These are phyloP conservation scores for Euptelea pleiosperma DNA, from an alignment of 164 flowering plant species.

Conservation along the genomic window DNA sequence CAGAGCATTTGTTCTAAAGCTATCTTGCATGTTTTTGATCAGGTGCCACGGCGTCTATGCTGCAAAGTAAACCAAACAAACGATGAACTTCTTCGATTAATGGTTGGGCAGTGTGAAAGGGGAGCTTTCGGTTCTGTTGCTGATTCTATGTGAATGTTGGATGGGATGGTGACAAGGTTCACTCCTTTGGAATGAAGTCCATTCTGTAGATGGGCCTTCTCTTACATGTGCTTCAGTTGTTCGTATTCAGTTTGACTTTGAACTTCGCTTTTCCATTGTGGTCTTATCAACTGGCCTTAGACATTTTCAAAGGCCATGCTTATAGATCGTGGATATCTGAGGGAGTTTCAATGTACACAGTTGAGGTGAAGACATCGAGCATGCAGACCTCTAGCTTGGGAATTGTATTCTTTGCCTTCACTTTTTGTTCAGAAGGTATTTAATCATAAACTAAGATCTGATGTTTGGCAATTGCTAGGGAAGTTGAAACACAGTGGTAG, in stretches of 20 bases:
- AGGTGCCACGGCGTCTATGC: slow-evolving; percentile 56
- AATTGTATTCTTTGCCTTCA: slow-evolving; percentile 31
- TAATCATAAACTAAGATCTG: slow-evolving; percentile 24
- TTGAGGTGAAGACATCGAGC: slow-evolving; percentile 18
- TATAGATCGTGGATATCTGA: slow-evolving; percentile 9
- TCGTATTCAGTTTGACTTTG: slow-evolving; percentile 6
- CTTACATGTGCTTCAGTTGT: slow-evolving; percentile 3
- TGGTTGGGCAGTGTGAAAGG: slow-evolving; percentile 48
- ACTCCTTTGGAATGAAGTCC: neutral
- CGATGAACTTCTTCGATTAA: slow-evolving; percentile 31
- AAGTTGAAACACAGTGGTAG: slow-evolving; percentile 8
- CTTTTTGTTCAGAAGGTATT: slow-evolving; percentile 32
- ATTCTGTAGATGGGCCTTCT: slow-evolving; percentile 4
- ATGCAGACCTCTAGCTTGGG: slow-evolving; percentile 18
- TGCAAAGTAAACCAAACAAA: slow-evolving; percentile 39
- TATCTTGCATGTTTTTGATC: slow-evolving; percentile 10
- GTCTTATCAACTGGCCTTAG: neutral
- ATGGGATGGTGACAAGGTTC: slow-evolving; percentile 13
- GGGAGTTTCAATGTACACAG: slow-evolving; percentile 18
- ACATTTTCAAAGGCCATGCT: neutral
- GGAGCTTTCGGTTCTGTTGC: slow-evolving; percentile 25
- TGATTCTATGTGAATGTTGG: slow-evolving; percentile 24
- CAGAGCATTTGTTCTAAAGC: neutral
- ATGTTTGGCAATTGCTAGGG: slow-evolving; percentile 12
- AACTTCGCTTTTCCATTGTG: neutral